Conservation (phyloP, 2,329 filamentous ascomycete genomes). For the Fusarium globosum region DNA sequence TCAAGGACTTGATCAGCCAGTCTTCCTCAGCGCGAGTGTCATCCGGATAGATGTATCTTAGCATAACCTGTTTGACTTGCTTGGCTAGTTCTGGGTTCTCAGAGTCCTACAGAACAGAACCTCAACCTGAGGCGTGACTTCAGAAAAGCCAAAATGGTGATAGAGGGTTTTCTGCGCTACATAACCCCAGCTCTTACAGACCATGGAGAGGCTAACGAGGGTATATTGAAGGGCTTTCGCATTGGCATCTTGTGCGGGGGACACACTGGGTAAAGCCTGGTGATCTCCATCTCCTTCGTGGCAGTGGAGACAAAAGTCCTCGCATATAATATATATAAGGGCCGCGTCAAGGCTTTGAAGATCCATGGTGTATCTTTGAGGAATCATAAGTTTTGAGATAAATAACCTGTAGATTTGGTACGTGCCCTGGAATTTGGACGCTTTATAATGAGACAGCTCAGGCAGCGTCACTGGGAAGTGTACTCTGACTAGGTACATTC, state of each 20-base stretch:
- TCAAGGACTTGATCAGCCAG: background rate
- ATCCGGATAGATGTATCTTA: background rate
- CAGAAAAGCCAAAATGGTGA: conserved; percentile 10
- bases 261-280: background rate
- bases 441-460: background rate
- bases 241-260: background rate
- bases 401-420: background rate
- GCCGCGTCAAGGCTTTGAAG: background rate
- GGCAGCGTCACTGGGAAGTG: background rate
- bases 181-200: background rate
- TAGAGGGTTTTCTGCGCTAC: conserved; percentile 13
- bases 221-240: background rate
- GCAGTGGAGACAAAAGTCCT: background rate
- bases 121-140: fast-evolving
- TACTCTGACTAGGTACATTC: too few species aligned
- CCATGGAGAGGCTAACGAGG: background rate
- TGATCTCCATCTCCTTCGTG: background rate
- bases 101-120: background rate
- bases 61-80: background rate
- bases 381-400: too few species aligned
- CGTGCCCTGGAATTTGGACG: background rate
- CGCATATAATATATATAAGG: background rate
- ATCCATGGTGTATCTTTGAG: background rate
- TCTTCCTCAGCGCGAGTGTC: background rate
- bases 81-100: background rate